A percentile compares a stretch with the other conserved stretches of the same genome.
Evolutionary conservation across 2,329 filamentous ascomycete species (phyloP).

Genomic region (Fusarium pseudograminearum): DNA sequence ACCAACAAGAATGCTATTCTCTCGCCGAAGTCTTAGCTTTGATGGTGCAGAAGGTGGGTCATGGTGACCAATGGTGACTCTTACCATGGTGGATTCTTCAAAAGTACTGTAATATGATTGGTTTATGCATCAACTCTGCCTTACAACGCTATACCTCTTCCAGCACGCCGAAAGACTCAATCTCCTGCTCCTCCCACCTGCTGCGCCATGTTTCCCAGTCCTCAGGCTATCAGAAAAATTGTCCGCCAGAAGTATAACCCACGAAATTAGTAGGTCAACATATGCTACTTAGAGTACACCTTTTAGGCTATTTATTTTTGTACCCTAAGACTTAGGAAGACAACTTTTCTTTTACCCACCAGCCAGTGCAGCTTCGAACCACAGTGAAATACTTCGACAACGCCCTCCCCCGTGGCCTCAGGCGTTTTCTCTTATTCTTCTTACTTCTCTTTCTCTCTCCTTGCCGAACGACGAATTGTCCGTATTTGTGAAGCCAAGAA

Average conservation of each 20-base stretch:
- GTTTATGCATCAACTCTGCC: constrained; percentile 18
- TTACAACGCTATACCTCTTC: constrained; percentile 52
- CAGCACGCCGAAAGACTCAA: constrained; percentile 61
- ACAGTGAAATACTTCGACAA: constrained; percentile 54
- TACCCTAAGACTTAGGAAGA: too few relatives aligned
- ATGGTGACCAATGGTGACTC: constrained; percentile 45
- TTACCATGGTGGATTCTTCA: constrained; percentile 19
- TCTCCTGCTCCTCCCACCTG: constrained; percentile 45
- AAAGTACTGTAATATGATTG: constrained; percentile 44
- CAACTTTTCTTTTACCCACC: too few relatives aligned
- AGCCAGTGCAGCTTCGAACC: constrained; percentile 40
- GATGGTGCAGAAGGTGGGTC: constrained; percentile 48
- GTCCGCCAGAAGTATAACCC: too few relatives aligned
- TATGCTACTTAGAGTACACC: too few relatives aligned
- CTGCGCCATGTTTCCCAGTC: constrained; percentile 48
- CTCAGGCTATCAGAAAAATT: too few relatives aligned
- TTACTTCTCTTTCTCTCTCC: constrained; percentile 27
- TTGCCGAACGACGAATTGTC: neutral
- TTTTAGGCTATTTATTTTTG: too few relatives aligned
- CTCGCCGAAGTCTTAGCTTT: constrained; percentile 53
- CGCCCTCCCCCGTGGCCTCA: constrained; percentile 52
- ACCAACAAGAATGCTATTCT: constrained; percentile 48
- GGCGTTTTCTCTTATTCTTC: constrained; percentile 46
- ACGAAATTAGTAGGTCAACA: too few relatives aligned
- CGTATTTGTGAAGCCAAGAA: neutral